Conservation (phyloP, 352 stramenopile genomes). For the Thraustotheca clavata region DNA sequence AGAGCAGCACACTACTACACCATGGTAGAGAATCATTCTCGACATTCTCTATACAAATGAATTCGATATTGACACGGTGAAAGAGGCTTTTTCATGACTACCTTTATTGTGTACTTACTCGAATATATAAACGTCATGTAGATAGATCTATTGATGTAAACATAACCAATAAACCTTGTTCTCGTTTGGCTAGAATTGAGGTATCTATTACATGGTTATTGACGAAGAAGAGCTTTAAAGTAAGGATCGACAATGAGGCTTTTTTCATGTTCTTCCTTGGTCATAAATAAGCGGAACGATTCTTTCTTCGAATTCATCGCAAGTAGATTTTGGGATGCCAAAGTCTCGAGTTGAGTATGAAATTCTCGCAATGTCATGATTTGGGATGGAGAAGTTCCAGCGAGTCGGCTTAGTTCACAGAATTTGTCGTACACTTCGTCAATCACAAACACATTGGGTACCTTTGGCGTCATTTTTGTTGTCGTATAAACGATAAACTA, state of each 20-base stretch:
- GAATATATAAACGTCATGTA: too few relatives aligned
- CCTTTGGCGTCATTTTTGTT: constrained; percentile 26
- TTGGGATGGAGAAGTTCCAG: constrained; percentile 49
- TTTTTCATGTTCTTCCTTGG: constrained; percentile 54
- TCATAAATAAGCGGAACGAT: constrained; percentile 64
- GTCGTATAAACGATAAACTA: constrained; percentile 15
- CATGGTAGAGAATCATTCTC: too few relatives aligned
- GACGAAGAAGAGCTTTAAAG: constrained; percentile 42
- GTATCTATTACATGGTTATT: too few relatives aligned
- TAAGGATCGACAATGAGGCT: constrained; percentile 63
- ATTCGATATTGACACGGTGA: too few relatives aligned
- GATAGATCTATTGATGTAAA: too few relatives aligned
- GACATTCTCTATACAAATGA: too few relatives aligned
- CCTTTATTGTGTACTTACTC: too few relatives aligned
- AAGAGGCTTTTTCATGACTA: too few relatives aligned
- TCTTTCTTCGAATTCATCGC: constrained; percentile 55
- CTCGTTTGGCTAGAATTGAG: too few relatives aligned
- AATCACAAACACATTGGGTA: constrained; percentile 36
- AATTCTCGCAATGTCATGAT: constrained; percentile 51
- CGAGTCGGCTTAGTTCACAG: constrained; percentile 53
- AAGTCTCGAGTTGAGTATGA: constrained; percentile 47
- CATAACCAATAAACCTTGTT: too few relatives aligned
- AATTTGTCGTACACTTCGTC: constrained; percentile 63
- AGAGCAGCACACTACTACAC: too few relatives aligned
- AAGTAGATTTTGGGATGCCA: constrained; percentile 59